These are phyloP conservation scores for Stramenopiles sp. DNA, from an alignment of 352 stramenopile genomes.

Conservation along the genomic window DNA sequence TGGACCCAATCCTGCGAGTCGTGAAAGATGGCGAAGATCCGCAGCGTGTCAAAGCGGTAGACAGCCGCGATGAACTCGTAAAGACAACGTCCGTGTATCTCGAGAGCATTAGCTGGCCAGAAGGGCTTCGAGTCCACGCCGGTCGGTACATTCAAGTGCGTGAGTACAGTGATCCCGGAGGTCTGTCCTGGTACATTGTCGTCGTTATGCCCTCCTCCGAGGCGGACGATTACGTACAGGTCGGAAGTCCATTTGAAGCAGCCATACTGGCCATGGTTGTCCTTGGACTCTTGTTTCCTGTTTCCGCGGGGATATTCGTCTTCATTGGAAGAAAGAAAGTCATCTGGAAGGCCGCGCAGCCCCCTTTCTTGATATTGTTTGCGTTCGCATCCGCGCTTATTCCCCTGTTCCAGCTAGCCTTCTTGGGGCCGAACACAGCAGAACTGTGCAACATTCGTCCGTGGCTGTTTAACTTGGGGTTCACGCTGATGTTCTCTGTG, in stretches of 20 bases:
- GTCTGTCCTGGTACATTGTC: background rate
- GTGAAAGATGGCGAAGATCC: background rate
- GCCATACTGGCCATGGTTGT: background rate
- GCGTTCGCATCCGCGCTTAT: background rate
- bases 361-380: background rate
- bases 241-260: background rate
- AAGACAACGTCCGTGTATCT: background rate
- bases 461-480: background rate
- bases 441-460: background rate
- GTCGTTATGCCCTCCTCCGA: background rate
- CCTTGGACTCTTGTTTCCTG: background rate
- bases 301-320: background rate
- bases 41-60: background rate
- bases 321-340: background rate
- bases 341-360: background rate
- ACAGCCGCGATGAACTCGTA: background rate
- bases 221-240: background rate
- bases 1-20: background rate
- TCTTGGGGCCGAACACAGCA: background rate
- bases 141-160: background rate
- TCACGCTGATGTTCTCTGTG: background rate
- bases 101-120: background rate
- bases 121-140: background rate
- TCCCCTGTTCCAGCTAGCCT: background rate
- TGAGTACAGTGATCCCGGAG: background rate